These are phyloP conservation scores for Fusarium oxysporum DNA, from an alignment of 2,329 filamentous ascomycete genomes.

Conservation along the genomic window DNA sequence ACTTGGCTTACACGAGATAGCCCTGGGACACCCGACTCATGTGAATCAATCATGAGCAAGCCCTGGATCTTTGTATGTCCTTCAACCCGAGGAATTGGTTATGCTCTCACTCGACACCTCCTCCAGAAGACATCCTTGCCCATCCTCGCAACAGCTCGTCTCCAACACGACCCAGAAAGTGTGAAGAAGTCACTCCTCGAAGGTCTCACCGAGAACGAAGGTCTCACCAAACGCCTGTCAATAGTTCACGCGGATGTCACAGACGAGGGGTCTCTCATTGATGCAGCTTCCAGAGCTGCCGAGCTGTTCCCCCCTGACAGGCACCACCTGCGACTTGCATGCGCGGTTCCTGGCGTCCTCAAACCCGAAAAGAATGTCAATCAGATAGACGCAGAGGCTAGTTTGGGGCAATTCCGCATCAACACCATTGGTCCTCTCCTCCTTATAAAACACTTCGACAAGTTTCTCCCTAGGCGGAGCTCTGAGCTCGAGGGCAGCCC, in stretches of 20 bases:
- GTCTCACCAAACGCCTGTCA: constrained; percentile 52
- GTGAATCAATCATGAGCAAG: constrained; percentile 52
- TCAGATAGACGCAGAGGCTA: constrained; percentile 70
- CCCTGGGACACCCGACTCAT: too few relatives aligned
- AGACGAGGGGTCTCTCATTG: constrained; percentile 71
- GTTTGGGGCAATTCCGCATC: constrained; percentile 76
- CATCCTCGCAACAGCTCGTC: constrained; percentile 59
- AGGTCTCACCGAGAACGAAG: constrained; percentile 40
- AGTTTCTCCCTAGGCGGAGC: constrained; percentile 73
- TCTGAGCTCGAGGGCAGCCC: constrained; percentile 51
- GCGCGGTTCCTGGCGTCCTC: constrained; percentile 78
- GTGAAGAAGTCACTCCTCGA: constrained; percentile 52
- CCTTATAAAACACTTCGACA: constrained; percentile 79
- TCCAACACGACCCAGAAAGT: constrained; percentile 46
- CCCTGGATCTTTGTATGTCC: constrained; percentile 64
- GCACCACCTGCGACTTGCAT: constrained; percentile 74
- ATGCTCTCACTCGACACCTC: constrained; percentile 61
- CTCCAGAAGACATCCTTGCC: constrained; percentile 61
- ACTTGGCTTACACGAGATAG: background rate
- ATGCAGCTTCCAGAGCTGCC: constrained; percentile 64
- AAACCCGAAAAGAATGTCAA: constrained; percentile 77
- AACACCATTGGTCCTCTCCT: constrained; percentile 81
- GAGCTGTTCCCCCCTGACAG: constrained; percentile 62
- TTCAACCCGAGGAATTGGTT: constrained; percentile 61
- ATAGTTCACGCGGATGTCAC: constrained; percentile 59